Evolutionary conservation across 495 filamentous ascomycete genomes (phyloP).

Genomic region (Penicillium soppii): DNA sequence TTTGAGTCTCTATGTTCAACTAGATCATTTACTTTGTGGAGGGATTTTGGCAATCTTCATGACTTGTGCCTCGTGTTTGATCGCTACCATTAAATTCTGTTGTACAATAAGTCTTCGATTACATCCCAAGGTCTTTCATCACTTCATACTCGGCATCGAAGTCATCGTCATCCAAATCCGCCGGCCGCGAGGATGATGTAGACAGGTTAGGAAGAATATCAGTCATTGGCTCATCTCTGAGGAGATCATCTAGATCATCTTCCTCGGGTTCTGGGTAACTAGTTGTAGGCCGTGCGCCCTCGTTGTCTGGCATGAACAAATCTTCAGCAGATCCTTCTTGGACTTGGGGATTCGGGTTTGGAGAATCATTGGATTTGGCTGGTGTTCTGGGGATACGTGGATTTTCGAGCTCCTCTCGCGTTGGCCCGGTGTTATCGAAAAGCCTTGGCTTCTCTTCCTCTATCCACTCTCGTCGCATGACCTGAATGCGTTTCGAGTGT

Average conservation of each 20-base stretch:
- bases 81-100: not conserved
- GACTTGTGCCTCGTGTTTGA: too few relatives aligned
- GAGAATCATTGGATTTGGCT: conserved; percentile 6
- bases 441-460: conserved; percentile 57
- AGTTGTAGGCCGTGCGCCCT: conserved; percentile 4
- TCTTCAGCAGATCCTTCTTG: conserved; percentile 14
- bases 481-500: conserved; percentile 72
- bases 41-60: too few relatives aligned
- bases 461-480: conserved; percentile 82
- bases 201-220: not conserved
- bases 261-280: conserved; percentile 27
- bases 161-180: conserved; percentile 8
- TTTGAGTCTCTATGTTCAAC: too few relatives aligned
- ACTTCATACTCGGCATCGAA: conserved; percentile 35
- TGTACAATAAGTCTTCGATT: not conserved
- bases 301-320: conserved; percentile 28
- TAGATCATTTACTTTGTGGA: too few relatives aligned
- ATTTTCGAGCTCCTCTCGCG: not conserved
- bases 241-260: conserved; percentile 39
- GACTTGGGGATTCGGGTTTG: not conserved
- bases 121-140: conserved; percentile 32
- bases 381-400: not conserved
- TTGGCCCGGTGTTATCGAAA: conserved; percentile 2
- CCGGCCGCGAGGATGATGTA: not conserved
- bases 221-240: conserved; percentile 23